Conservation (phyloP, 768 basidiomycete species). For the Lentinula edodes region DNA sequence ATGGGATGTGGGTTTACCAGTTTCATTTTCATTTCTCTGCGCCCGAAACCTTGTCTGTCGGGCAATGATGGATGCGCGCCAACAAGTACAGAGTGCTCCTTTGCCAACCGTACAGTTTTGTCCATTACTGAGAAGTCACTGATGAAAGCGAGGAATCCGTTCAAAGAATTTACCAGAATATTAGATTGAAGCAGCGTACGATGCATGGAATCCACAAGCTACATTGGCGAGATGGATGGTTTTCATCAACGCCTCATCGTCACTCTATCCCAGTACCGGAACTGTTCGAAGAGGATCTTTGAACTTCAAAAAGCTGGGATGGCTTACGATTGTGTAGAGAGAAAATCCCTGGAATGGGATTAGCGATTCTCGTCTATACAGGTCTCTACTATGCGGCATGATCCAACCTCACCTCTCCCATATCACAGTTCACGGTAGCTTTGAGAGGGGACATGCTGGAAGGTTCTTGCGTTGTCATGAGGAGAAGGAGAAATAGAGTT, state of each 20-base stretch:
- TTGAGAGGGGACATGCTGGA: slow-evolving; percentile 16
- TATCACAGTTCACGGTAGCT: slow-evolving; percentile 50
- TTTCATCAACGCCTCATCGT: slow-evolving; percentile 49
- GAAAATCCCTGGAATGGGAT: slow-evolving; percentile 39
- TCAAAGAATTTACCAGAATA: background rate
- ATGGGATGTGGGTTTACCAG: slow-evolving; percentile 28
- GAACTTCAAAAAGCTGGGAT: no score
- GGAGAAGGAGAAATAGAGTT: no score
- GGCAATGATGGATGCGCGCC: slow-evolving; percentile 60
- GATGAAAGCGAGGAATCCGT: background rate
- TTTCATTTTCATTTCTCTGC: slow-evolving; percentile 58
- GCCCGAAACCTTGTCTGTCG: slow-evolving; percentile 60
- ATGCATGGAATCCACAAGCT: slow-evolving; percentile 67
- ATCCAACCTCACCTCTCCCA: slow-evolving; percentile 42
- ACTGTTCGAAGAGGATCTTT: background rate
- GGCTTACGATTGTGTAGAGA: slow-evolving; percentile 38
- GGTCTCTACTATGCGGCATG: background rate
- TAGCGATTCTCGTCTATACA: background rate
- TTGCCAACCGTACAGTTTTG: slow-evolving; percentile 53
- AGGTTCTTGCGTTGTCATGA: background rate
- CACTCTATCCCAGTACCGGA: slow-evolving; percentile 26
- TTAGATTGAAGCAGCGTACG: slow-evolving; percentile 22
- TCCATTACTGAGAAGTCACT: slow-evolving; percentile 66
- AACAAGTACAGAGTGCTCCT: slow-evolving; percentile 47
- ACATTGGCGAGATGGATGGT: slow-evolving; percentile 57